These are phyloP conservation scores for Mycena haematopus DNA, from an alignment of 768 basidiomycete genomes.

Conservation along the genomic window DNA sequence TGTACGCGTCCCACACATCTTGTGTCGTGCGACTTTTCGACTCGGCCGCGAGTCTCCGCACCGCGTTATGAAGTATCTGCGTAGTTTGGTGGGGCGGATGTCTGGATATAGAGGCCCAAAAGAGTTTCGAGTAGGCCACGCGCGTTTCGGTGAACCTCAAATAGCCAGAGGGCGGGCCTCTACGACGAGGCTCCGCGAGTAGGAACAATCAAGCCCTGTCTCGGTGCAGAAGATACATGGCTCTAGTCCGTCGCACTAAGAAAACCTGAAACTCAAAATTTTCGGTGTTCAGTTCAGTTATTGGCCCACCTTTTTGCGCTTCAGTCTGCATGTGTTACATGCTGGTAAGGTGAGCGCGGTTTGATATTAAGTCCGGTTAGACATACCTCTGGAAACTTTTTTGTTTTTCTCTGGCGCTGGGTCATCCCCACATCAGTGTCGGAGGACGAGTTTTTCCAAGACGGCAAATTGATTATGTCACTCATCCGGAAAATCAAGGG, in stretches of 20 bases:
- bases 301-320: slow-evolving; percentile 37
- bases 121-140: slow-evolving; percentile 38
- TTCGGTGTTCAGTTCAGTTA: background rate
- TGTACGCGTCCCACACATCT: slow-evolving; percentile 40
- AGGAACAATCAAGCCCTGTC: slow-evolving; percentile 37
- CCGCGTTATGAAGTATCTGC: slow-evolving; percentile 11
- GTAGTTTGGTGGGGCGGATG: slow-evolving; percentile 9
- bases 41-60: slow-evolving; percentile 27
- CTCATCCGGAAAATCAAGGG: no score
- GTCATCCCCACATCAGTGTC: no score
- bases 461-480: background rate
- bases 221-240: slow-evolving; percentile 40
- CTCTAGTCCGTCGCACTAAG: slow-evolving; percentile 39
- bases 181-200: slow-evolving; percentile 39
- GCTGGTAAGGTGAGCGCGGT: slow-evolving; percentile 25
- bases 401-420: slow-evolving; percentile 27
- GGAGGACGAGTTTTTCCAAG: slow-evolving; percentile 22
- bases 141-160: slow-evolving; percentile 38
- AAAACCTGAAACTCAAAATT: background rate
- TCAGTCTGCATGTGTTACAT: slow-evolving; percentile 40
- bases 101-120: slow-evolving; percentile 34
- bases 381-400: slow-evolving; percentile 35
- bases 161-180: slow-evolving; percentile 40
- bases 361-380: background rate
- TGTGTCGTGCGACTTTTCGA: slow-evolving; percentile 37